phyloP scores from a whole-genome alignment of 2,329 filamentous ascomycete species.

The Lachnellula arida region DNA sequence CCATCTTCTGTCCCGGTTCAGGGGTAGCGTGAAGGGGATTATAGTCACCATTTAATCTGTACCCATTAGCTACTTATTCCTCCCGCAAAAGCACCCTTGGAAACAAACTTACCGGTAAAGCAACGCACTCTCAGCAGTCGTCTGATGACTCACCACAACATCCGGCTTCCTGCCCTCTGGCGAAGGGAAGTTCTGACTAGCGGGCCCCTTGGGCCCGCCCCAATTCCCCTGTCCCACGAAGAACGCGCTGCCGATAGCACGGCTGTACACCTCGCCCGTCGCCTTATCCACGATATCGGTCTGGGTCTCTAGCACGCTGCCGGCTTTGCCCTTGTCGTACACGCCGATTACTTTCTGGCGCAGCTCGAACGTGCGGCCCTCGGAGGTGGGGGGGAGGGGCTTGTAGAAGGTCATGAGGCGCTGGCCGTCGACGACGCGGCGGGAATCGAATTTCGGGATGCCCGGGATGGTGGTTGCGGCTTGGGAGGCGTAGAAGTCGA shows the following conservation, averaged over 20 bases:
- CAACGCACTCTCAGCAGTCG: constrained; percentile 65
- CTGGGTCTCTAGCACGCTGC: constrained; percentile 64
- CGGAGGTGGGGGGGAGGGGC: constrained; percentile 56
- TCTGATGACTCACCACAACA: constrained; percentile 64
- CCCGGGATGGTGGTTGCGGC: constrained; percentile 53
- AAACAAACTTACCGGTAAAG: constrained; percentile 55
- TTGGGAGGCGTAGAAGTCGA: constrained; percentile 63
- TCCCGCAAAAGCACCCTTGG: not conserved
- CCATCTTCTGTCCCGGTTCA: constrained; percentile 82
- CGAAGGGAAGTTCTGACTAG: constrained; percentile 72
- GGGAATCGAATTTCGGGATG: constrained; percentile 60
- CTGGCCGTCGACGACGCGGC: constrained; percentile 62
- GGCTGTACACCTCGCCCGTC: constrained; percentile 57
- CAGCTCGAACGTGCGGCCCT: constrained; percentile 59
- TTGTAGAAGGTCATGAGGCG: constrained; percentile 60
- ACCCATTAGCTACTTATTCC: constrained; percentile 10
- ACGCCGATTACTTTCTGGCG: constrained; percentile 62
- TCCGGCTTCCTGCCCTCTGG: constrained; percentile 69
- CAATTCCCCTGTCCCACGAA: constrained; percentile 69
- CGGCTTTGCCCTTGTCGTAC: constrained; percentile 69
- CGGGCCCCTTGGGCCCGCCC: constrained; percentile 87
- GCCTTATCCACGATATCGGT: constrained; percentile 57
- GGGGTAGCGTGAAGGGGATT: constrained; percentile 88
- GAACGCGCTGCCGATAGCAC: constrained; percentile 56
- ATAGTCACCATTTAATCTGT: constrained; percentile 87